These are phyloP conservation scores for Sporothrix mexicana DNA, from an alignment of 2,329 filamentous ascomycete genomes.

Conservation along the genomic window DNA sequence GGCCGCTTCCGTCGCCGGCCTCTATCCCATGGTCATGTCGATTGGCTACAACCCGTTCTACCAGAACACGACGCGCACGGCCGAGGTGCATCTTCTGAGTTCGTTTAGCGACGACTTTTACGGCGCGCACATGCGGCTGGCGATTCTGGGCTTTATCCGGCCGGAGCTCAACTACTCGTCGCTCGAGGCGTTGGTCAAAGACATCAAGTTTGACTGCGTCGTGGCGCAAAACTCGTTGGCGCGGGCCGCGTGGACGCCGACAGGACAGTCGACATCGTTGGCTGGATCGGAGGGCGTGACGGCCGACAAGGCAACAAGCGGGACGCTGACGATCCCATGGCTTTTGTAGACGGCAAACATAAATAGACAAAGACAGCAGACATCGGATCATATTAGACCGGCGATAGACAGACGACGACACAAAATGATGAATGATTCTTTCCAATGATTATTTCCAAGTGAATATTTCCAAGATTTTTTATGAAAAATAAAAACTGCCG, in stretches of 20 bases:
- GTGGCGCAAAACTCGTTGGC: conserved; percentile 77
- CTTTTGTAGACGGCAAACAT: not conserved
- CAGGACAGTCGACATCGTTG: conserved; percentile 43
- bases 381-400: not conserved
- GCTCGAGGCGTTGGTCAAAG: conserved; percentile 80
- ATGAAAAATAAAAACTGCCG: not conserved
- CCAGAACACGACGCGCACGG: conserved; percentile 83
- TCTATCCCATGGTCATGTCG: conserved; percentile 89
- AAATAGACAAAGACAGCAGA: not conserved
- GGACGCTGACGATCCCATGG: conserved; percentile 28
- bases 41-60: conserved; percentile 99
- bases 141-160: conserved; percentile 86
- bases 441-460: too few species aligned
- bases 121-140: conserved; percentile 74
- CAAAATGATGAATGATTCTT: too few species aligned
- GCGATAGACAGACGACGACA: not conserved
- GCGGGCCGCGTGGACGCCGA: conserved; percentile 64
- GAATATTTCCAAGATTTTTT: not conserved
- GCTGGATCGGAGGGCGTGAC: conserved; percentile 34
- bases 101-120: conserved; percentile 84
- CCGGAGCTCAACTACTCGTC: conserved; percentile 87
- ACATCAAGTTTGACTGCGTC: conserved; percentile 87
- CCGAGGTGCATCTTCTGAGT: conserved; percentile 89
- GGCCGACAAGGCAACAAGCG: conserved; percentile 19
- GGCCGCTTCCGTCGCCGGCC: conserved; percentile 39